phyloP scores from a whole-genome alignment of 1,284 basidiomycete genomes.

The Somion occarium region DNA sequence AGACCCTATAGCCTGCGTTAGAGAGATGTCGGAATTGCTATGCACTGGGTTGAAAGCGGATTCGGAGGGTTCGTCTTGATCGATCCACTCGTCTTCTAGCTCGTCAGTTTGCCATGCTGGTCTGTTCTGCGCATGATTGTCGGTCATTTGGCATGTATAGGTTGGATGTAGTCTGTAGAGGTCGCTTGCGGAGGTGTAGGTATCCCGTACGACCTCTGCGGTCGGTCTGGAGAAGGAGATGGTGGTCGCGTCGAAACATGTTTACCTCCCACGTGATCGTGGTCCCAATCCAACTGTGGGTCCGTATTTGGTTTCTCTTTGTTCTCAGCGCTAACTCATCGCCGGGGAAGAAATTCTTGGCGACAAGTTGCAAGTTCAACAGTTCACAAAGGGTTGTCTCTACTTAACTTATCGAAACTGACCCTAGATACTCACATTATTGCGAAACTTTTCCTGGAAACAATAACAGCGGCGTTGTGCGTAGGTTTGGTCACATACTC shows the following conservation, averaged over 20 bases:
- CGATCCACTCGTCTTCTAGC: slow-evolving; percentile 50
- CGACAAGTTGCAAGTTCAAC: too few species aligned
- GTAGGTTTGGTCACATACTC: too few species aligned
- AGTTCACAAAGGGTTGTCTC: too few species aligned
- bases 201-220: neutral
- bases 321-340: neutral
- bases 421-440: too few species aligned
- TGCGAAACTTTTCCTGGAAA: too few species aligned
- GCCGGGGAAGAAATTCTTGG: too few species aligned
- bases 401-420: too few species aligned
- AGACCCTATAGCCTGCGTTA: slow-evolving; percentile 53
- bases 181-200: neutral
- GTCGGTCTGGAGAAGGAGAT: neutral
- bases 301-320: slow-evolving; percentile 5
- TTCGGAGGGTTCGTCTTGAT: slow-evolving; percentile 24
- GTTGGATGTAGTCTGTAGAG: neutral
- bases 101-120: slow-evolving; percentile 54
- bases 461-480: too few species aligned
- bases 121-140: slow-evolving; percentile 9
- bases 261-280: slow-evolving; percentile 8
- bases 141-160: slow-evolving; percentile 2
- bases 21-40: slow-evolving; percentile 50
- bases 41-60: slow-evolving; percentile 10
- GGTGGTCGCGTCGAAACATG: slow-evolving; percentile 6
- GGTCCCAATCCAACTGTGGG: slow-evolving; percentile 7